Conservation (phyloP, 352 stramenopile genomes). For the Pythium chondricola region DNA sequence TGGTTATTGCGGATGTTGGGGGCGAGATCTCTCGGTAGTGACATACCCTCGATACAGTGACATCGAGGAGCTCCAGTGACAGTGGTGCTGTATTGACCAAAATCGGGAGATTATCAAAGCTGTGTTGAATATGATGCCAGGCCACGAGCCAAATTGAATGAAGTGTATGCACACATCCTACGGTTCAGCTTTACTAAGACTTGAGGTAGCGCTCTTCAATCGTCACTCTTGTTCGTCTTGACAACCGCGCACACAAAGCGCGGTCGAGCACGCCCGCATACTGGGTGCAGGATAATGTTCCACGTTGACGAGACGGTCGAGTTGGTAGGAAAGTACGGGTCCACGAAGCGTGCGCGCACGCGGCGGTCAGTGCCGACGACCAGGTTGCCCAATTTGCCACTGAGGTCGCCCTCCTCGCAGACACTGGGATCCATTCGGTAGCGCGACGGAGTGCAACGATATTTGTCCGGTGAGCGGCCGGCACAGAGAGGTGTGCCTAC, state of each 20-base stretch:
- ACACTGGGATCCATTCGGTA: slow-evolving; percentile 30
- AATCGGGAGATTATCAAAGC: no score
- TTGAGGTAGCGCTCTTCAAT: no score
- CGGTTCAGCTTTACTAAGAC: no score
- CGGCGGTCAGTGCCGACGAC: slow-evolving; percentile 18
- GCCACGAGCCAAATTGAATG: no score
- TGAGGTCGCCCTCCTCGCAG: slow-evolving; percentile 55
- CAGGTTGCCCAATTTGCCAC: slow-evolving; percentile 47
- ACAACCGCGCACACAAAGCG: slow-evolving; percentile 40
- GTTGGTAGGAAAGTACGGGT: slow-evolving; percentile 37
- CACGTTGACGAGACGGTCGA: slow-evolving; percentile 36
- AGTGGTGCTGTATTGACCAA: not conserved
- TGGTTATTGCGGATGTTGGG: no score
- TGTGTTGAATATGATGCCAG: no score
- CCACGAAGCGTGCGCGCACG: slow-evolving; percentile 26
- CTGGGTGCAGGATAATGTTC: slow-evolving; percentile 63
- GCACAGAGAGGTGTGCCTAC: slow-evolving; percentile 12
- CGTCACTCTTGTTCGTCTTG: no score
- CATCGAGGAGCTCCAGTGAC: not conserved
- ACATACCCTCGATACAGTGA: slow-evolving; percentile 4
- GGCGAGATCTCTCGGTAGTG: slow-evolving; percentile 2
- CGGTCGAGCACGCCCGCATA: slow-evolving; percentile 37
- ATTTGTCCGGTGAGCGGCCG: slow-evolving; percentile 28
- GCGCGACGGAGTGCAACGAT: slow-evolving; percentile 32
- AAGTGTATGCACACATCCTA: no score